Conservation (phyloP, 352 stramenopile species). For the Phytophthora podocarpi region DNA sequence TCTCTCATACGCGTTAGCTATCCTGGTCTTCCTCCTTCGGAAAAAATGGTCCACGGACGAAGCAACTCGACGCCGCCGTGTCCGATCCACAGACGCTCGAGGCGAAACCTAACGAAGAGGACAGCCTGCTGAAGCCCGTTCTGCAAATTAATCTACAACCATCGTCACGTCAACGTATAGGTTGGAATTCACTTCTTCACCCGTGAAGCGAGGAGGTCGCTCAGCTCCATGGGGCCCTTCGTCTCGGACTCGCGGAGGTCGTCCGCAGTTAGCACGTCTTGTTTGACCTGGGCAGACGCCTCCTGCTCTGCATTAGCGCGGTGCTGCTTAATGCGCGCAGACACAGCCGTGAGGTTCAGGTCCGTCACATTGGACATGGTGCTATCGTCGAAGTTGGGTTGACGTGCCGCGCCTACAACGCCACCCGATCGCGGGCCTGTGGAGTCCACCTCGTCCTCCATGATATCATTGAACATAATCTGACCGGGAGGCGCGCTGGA, state of each 20-base stretch:
- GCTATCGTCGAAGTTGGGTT: slow-evolving; percentile 35
- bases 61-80: not conserved
- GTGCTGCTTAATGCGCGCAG: slow-evolving; percentile 57
- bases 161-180: slow-evolving; percentile 6
- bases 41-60: slow-evolving; percentile 18
- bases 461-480: slow-evolving; percentile 69
- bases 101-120: not conserved
- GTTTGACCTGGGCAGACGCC: slow-evolving; percentile 32
- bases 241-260: slow-evolving; percentile 50
- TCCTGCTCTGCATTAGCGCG: slow-evolving; percentile 37
- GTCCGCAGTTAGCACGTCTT: slow-evolving; percentile 55
- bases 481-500: slow-evolving; percentile 29
- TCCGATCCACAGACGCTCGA: not conserved
- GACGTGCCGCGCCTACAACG: not conserved
- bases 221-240: slow-evolving; percentile 49
- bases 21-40: slow-evolving; percentile 5
- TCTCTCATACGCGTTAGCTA: slow-evolving; percentile 26
- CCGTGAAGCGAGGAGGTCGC: slow-evolving; percentile 45
- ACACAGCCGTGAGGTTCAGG: slow-evolving; percentile 60
- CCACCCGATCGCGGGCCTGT: slow-evolving; percentile 3
- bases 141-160: slow-evolving; percentile 34
- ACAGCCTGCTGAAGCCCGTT: slow-evolving; percentile 2
- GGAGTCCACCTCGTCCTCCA: slow-evolving; percentile 54
- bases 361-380: slow-evolving; percentile 40
- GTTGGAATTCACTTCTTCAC: slow-evolving; percentile 6